Evolutionary conservation across 116 monocot species (phyloP), one percentile per base, ranked within the genome.

Genomic region (Posidonia oceanica): DNA sequence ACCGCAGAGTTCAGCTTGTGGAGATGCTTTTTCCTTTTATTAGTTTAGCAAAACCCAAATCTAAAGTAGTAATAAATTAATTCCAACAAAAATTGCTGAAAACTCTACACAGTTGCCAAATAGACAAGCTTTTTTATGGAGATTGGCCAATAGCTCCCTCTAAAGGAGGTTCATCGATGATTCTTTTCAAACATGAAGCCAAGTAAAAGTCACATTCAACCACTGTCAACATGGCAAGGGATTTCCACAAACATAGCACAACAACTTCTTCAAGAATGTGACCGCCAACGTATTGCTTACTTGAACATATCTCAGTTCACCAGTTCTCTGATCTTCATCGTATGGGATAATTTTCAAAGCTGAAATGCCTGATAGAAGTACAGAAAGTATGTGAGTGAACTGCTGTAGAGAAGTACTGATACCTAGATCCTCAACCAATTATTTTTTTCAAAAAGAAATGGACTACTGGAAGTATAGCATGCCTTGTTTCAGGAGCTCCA

Each of bases 221-320:
- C 7, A 7, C 48, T 48, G 12, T 48, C 29, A 48, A 48, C 11
- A 48, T 48, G 48, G 12, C 48, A 1, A 2, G 42, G 42, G 42
- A 42, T 42, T 48, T 48, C 48, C 48, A 48, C 12, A 48, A 29
- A 48, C 12, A 48, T 48, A 48, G 48, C 48, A 48, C 3, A 48
- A 0, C n/a, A n/a, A 10, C 48, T 48, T 48, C 48, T 10, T 48
- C 48, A 48, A 48, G 12, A 48, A 48, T 48, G 48, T 48, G 12
- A 48, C 48, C 8, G 12, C 7, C 0, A 48, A 48, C 12, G 48
- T 48, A 63, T 66, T 66, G 20, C 70, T 87, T 53, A 89, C 96
- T 88, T 97, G 96, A 18, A 91, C 82, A 80, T 97, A 91, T 82
- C 96, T 81, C 64, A 97, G 76, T 73, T 91, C 96, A 79, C 96